Percentiles rank a stretch among this genome's conserved stretches.
Evolutionary conservation across 2,329 filamentous ascomycete genomes (phyloP).

Genomic region (Botryotinia globosa): DNA sequence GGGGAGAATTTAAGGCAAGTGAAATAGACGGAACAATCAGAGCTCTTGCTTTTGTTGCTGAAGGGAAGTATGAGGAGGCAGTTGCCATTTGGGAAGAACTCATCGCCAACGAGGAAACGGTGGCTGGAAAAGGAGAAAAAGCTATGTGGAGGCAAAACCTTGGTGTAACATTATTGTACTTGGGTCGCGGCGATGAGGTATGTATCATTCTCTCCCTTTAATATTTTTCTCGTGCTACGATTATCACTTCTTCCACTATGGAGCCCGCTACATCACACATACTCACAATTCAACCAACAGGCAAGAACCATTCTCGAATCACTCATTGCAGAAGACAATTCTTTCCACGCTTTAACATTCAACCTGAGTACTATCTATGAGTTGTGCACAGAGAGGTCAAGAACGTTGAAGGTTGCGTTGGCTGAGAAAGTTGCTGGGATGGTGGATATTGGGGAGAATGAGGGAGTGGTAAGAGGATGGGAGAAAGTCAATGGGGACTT

Average conservation of each 20-base stretch:
- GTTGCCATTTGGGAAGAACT: slow-evolving; percentile 58
- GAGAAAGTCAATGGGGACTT: slow-evolving; percentile 40
- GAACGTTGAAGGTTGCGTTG: slow-evolving; percentile 66
- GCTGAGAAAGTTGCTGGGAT: slow-evolving; percentile 63
- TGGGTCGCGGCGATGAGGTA: slow-evolving; percentile 71
- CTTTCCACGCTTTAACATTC: slow-evolving; percentile 79
- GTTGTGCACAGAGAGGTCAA: slow-evolving; percentile 75
- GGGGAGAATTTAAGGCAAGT: slow-evolving; percentile 34
- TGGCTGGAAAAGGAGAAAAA: slow-evolving; percentile 44
- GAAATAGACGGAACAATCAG: slow-evolving; percentile 50
- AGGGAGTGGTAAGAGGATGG: slow-evolving; percentile 25
- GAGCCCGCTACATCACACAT: background rate
- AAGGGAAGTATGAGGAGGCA: slow-evolving; percentile 68
- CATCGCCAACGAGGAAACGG: slow-evolving; percentile 35
- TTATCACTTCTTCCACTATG: background rate
- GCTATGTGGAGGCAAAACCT: slow-evolving; percentile 79
- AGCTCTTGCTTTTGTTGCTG: slow-evolving; percentile 74
- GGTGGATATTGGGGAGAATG: slow-evolving; percentile 5
- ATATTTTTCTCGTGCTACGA: background rate
- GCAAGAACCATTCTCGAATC: slow-evolving; percentile 65
- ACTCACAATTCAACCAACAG: slow-evolving; percentile 40
- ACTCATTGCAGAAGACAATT: slow-evolving; percentile 59
- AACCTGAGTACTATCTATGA: slow-evolving; percentile 92
- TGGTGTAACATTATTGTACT: slow-evolving; percentile 81
- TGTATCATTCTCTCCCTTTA: slow-evolving; percentile 27